These are phyloP conservation scores for Dactylellina leptospora DNA, from an alignment of 2,329 filamentous ascomycete genomes.

Conservation along the genomic window DNA sequence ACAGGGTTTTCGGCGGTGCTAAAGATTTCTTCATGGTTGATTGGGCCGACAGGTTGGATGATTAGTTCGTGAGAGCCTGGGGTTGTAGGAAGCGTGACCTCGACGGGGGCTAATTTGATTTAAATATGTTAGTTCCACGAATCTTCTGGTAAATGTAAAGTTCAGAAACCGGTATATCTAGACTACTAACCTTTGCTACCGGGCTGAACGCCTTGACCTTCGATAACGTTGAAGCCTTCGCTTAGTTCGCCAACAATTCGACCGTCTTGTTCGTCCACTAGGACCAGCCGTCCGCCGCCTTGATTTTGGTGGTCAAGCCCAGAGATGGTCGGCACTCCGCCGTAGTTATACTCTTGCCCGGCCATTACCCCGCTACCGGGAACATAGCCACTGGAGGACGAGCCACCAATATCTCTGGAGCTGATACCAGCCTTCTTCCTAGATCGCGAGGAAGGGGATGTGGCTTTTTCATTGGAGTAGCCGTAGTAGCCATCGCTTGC, in stretches of 20 bases:
- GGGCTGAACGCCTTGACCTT: constrained; percentile 76
- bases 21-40: constrained; percentile 69
- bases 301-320: constrained; percentile 22
- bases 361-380: constrained; percentile 44
- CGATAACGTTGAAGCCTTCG: constrained; percentile 80
- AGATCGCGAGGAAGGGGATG: constrained; percentile 22
- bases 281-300: constrained; percentile 77
- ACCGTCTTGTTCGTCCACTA: constrained; percentile 94
- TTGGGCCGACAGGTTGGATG: constrained; percentile 70
- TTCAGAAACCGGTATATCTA: too few species aligned
- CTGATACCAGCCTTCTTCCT: constrained; percentile 19
- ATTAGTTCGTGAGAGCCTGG: constrained; percentile 70
- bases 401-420: constrained; percentile 36
- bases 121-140: background rate
- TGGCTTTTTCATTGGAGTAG: constrained; percentile 20
- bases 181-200: constrained; percentile 92
- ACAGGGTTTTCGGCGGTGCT: constrained; percentile 83
- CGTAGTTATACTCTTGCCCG: constrained; percentile 30
- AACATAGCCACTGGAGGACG: constrained; percentile 34
- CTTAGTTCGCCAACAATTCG: constrained; percentile 92
- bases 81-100: constrained; percentile 77
- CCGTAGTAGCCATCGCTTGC: constrained; percentile 26
- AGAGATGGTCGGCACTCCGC: constrained; percentile 9
- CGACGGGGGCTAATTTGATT: constrained; percentile 77
- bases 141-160: background rate